A percentile compares a stretch with the other conserved stretches of the same genome.
These are phyloP conservation scores for Fusarium illudens DNA, from an alignment of 2,329 filamentous ascomycete species.

Conservation along the genomic window DNA sequence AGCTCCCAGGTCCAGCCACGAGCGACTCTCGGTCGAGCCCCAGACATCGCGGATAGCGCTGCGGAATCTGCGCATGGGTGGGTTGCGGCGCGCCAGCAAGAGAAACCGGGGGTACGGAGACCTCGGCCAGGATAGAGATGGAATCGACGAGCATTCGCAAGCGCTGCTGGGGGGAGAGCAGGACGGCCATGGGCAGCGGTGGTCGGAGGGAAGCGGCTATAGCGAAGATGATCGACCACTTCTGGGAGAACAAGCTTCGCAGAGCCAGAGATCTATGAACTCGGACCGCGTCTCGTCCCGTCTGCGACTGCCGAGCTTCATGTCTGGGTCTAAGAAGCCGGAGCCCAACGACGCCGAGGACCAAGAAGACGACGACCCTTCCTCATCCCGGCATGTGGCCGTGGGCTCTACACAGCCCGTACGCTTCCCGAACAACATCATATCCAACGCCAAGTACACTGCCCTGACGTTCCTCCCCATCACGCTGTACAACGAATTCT, in stretches of 20 bases:
- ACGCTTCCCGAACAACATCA: constrained; percentile 86
- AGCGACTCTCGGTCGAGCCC: constrained; percentile 48
- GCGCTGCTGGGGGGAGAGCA: constrained; percentile 70
- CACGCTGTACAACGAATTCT: constrained; percentile 98
- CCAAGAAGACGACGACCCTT: constrained; percentile 67
- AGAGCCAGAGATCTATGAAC: constrained; percentile 41
- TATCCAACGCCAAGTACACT: constrained; percentile 98
- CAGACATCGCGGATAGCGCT: constrained; percentile 72
- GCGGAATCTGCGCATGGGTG: constrained; percentile 73
- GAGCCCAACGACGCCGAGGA: constrained; percentile 56
- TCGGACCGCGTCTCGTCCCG: constrained; percentile 53
- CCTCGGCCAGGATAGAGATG: constrained; percentile 64
- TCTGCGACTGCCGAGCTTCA: constrained; percentile 73
- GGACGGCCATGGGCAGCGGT: constrained; percentile 61
- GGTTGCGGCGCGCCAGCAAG: constrained; percentile 65
- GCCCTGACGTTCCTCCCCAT: constrained; percentile 92
- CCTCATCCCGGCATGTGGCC: constrained; percentile 75
- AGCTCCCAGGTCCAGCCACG: constrained; percentile 44
- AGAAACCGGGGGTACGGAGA: constrained; percentile 67
- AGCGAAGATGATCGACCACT: constrained; percentile 79
- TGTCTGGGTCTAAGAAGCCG: constrained; percentile 54
- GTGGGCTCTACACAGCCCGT: constrained; percentile 78
- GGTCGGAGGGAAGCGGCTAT: constrained; percentile 67
- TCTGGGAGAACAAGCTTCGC: constrained; percentile 56
- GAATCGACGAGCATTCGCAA: constrained; percentile 71